phyloP scores from a whole-genome alignment of 2,329 filamentous ascomycete species.

The Cladorrhinum sp. region DNA sequence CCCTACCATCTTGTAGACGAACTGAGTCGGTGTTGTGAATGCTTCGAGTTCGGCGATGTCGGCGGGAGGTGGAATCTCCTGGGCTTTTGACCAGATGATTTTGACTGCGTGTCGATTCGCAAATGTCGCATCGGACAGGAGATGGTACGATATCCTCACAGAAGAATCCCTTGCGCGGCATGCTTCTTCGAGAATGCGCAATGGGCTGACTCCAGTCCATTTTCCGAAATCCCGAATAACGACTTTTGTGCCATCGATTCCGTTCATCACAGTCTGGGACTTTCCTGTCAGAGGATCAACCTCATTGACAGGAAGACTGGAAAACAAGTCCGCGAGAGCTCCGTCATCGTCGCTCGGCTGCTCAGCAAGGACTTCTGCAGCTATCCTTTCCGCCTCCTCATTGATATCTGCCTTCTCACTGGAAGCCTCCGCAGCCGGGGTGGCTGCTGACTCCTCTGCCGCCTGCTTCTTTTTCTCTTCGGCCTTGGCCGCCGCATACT shows the following conservation, averaged over 20 bases:
- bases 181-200: conserved; percentile 78
- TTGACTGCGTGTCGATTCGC: conserved; percentile 72
- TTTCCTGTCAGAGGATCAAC: conserved; percentile 58
- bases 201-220: conserved; percentile 72
- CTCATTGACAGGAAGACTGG: conserved; percentile 58
- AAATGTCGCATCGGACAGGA: conserved; percentile 71
- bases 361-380: conserved; percentile 56
- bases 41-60: conserved; percentile 45
- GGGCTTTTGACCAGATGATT: conserved; percentile 75
- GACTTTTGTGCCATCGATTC: conserved; percentile 52
- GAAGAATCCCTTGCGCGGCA: conserved; percentile 76
- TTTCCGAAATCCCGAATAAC: conserved; percentile 81
- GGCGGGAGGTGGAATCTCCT: conserved; percentile 45
- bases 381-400: conserved; percentile 57
- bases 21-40: conserved; percentile 47
- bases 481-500: conserved; percentile 49
- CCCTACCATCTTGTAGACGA: conserved; percentile 69
- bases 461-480: conserved; percentile 33
- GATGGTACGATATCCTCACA: conserved; percentile 63
- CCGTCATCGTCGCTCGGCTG: conserved; percentile 49
- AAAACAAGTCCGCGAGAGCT: conserved; percentile 55
- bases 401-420: conserved; percentile 44
- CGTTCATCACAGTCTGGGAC: conserved; percentile 53
- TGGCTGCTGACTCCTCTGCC: conserved; percentile 16
- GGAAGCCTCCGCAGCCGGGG: conserved; percentile 15